Evolutionary conservation across 1,284 basidiomycete genomes (phyloP).

Genomic region (Cutaneotrichosporon cutaneum): DNA sequence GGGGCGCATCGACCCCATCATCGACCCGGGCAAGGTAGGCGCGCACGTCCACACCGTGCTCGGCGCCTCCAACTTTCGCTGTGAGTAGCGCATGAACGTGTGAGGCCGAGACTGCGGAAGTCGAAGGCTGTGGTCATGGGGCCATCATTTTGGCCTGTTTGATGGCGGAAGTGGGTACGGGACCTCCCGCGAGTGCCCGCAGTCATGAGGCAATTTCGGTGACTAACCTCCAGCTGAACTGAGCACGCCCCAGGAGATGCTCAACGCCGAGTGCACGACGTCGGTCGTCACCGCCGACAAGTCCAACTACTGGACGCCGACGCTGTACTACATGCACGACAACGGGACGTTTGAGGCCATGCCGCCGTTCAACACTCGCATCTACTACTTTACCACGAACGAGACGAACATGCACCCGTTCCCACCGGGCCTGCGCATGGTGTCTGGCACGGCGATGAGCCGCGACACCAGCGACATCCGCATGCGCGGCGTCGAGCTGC

Average conservation of each 20-base stretch:
- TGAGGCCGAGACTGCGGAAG: neutral
- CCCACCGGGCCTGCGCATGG: constrained; percentile 48
- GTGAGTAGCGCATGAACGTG: constrained; percentile 16
- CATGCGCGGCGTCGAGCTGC: constrained; percentile 31
- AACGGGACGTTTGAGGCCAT: constrained; percentile 29
- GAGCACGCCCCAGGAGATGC: constrained; percentile 26
- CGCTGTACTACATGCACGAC: constrained; percentile 19
- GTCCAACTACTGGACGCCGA: constrained; percentile 49
- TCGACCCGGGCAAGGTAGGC: constrained; percentile 44
- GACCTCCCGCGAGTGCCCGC: neutral
- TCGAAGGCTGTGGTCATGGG: neutral
- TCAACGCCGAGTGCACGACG: constrained; percentile 27
- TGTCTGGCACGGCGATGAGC: constrained; percentile 35
- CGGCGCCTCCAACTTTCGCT: constrained; percentile 41
- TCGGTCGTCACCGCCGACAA: constrained; percentile 32
- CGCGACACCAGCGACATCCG: constrained; percentile 26
- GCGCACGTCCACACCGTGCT: constrained; percentile 51
- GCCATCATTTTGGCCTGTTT: neutral
- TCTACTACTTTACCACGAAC: constrained; percentile 46
- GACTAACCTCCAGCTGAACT: constrained; percentile 6
- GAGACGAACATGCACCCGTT: constrained; percentile 40
- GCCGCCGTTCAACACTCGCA: constrained; percentile 29
- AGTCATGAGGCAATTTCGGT: neutral
- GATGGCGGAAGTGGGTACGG: neutral
- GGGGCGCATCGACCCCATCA: constrained; percentile 53